Evolutionary conservation across 345 rosid species (phyloP).

Genomic region (Pistacia integerrima): DNA sequence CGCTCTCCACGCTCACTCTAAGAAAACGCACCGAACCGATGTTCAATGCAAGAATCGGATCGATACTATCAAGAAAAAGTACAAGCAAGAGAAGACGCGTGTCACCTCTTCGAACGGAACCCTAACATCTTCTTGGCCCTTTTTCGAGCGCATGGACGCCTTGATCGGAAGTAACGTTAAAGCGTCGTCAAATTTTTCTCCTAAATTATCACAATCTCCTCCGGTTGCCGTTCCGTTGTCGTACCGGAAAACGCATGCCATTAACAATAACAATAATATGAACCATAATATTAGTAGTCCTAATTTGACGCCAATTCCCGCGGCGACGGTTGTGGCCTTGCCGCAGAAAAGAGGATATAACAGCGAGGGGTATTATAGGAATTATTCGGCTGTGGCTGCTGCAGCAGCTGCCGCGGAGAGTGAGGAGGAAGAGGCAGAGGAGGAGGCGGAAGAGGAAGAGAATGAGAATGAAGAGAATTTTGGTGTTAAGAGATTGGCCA

Average conservation of each 20-base stretch:
- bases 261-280: slow-evolving; percentile 1
- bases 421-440: slow-evolving; percentile 45
- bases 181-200: slow-evolving; percentile 35
- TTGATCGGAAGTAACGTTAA: slow-evolving; percentile 70
- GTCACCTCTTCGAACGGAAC: slow-evolving; percentile 59
- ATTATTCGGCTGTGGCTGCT: slow-evolving; percentile 84
- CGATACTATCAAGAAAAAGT: slow-evolving; percentile 96
- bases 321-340: slow-evolving; percentile 53
- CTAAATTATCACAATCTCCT: slow-evolving; percentile 30
- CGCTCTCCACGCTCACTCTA: slow-evolving; percentile 77
- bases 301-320: slow-evolving; percentile 29
- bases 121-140: slow-evolving; percentile 72
- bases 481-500: slow-evolving; percentile 61
- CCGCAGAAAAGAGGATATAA: slow-evolving; percentile 63
- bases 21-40: slow-evolving; percentile 92
- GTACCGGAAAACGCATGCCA: slow-evolving; percentile 6
- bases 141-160: slow-evolving; percentile 72
- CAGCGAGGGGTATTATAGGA: slow-evolving; percentile 26
- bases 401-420: slow-evolving; percentile 71
- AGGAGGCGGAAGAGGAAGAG: slow-evolving; percentile 35
- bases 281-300: slow-evolving; percentile 8
- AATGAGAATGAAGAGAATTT: slow-evolving; percentile 32
- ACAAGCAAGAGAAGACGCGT: slow-evolving; percentile 88
- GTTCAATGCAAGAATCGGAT: slow-evolving; percentile 98
- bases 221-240: slow-evolving; percentile 24